Conservation (phyloP, 2,329 filamentous ascomycete genomes). For the Xylariaceae sp. region DNA sequence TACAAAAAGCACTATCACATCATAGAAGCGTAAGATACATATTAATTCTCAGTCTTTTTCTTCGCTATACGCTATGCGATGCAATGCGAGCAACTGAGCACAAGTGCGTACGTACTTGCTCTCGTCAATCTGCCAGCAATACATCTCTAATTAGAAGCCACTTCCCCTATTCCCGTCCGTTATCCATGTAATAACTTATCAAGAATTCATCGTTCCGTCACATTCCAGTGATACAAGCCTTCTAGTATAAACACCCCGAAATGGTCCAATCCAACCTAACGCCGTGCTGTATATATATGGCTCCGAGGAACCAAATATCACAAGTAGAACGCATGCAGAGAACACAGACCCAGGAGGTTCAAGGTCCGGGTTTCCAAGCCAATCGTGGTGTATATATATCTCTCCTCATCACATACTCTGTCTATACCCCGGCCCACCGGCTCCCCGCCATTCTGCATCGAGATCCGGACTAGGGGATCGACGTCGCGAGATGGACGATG, state of each 20-base stretch:
- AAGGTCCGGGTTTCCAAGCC: too few relatives aligned
- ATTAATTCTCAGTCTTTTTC: background rate
- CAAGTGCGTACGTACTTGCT: too few relatives aligned
- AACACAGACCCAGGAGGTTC: too few relatives aligned
- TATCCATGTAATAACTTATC: too few relatives aligned
- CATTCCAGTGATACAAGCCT: background rate
- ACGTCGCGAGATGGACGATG: background rate
- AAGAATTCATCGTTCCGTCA: slow-evolving; percentile 15
- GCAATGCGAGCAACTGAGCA: background rate
- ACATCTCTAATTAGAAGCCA: too few relatives aligned
- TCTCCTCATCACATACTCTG: slow-evolving; percentile 23
- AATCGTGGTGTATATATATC: background rate
- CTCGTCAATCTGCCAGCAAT: too few relatives aligned
- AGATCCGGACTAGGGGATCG: slow-evolving; percentile 8
- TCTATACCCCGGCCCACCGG: slow-evolving; percentile 25
- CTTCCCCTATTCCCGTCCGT: too few relatives aligned
- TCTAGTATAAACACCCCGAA: slow-evolving; percentile 7
- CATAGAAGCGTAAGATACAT: background rate
- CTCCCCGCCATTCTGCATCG: slow-evolving; percentile 12
- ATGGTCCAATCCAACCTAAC: slow-evolving; percentile 2
- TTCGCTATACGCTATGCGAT: background rate
- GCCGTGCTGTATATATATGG: slow-evolving; percentile 9
- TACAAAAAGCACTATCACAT: background rate
- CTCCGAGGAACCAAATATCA: background rate
- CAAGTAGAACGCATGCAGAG: too few relatives aligned